phyloP scores from a whole-genome alignment of 78 protist species.

The Andalucia godoyi region DNA sequence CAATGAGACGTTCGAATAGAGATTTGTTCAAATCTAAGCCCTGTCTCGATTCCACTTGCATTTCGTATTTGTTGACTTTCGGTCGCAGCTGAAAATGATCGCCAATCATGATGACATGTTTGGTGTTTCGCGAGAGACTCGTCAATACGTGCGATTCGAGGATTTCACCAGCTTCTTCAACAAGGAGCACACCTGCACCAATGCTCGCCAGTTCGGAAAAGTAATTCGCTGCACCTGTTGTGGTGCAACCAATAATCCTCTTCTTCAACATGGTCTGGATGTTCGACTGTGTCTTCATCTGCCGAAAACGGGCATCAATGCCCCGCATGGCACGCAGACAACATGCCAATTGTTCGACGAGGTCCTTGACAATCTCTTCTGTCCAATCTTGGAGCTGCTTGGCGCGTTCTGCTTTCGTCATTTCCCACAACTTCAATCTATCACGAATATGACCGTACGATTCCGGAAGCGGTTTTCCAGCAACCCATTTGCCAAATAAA shows the following conservation, averaged over 20 bases:
- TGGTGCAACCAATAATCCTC: constrained; percentile 35
- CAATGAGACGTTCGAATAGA: constrained; percentile 62
- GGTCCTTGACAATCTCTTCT: too few species aligned
- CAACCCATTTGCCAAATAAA: too few species aligned
- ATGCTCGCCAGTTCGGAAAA: not conserved
- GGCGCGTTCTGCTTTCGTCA: too few species aligned
- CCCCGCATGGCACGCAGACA: too few species aligned
- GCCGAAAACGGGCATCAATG: not conserved
- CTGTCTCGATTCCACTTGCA: not conserved
- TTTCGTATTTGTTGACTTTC: constrained; percentile 10
- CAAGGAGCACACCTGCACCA: constrained; percentile 13
- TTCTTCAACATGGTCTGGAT: not conserved
- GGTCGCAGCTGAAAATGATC: constrained; percentile 84
- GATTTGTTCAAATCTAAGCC: constrained; percentile 40
- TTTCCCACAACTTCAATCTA: too few species aligned
- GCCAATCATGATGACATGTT: constrained; percentile 72
- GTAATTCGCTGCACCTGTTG: constrained; percentile 25
- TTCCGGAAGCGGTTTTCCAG: too few species aligned
- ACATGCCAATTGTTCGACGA: too few species aligned
- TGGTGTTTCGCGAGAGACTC: constrained; percentile 5
- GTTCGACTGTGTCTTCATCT: not conserved
- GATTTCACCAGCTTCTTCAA: constrained; percentile 69
- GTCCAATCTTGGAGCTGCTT: too few species aligned
- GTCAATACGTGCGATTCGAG: constrained; percentile 62
- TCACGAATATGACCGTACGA: too few species aligned